These are phyloP conservation scores for Sisymbrium irio DNA, from an alignment of 345 rosid species.

Conservation along the genomic window DNA sequence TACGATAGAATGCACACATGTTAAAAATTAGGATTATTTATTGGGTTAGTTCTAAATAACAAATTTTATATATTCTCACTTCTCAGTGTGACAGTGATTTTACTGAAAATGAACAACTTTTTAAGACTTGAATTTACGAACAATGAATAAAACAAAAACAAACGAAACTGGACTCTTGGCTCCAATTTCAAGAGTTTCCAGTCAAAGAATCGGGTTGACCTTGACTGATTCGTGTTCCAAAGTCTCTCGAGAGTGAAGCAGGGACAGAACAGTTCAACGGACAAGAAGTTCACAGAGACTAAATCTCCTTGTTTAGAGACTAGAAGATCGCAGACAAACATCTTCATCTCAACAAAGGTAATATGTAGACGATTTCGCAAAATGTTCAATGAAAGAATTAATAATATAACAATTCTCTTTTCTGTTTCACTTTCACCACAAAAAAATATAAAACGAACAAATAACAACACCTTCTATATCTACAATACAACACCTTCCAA, in stretches of 20 bases:
- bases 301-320: not conserved
- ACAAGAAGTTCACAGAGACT: not conserved
- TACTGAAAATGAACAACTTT: too few relatives aligned
- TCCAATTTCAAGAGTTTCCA: not conserved
- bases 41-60: too few relatives aligned
- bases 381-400: conserved; percentile 12
- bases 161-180: too few relatives aligned
- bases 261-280: too few relatives aligned
- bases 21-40: too few relatives aligned
- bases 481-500: conserved; percentile 25
- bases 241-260: not conserved
- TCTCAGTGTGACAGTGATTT: too few relatives aligned
- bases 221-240: too few relatives aligned
- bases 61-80: too few relatives aligned
- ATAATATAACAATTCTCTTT: conserved; percentile 7
- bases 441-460: not conserved
- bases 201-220: conserved; percentile 10
- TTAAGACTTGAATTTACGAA: not conserved
- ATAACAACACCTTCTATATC: conserved; percentile 17
- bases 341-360: not conserved
- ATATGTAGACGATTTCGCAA: not conserved
- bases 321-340: not conserved
- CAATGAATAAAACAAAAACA: too few relatives aligned
- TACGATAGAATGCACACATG: too few relatives aligned
- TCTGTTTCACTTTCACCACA: not conserved